Base-by-base conservation (phyloP, 805 yeast genomes). In the Jamesozyma jinghongensis region DNA sequence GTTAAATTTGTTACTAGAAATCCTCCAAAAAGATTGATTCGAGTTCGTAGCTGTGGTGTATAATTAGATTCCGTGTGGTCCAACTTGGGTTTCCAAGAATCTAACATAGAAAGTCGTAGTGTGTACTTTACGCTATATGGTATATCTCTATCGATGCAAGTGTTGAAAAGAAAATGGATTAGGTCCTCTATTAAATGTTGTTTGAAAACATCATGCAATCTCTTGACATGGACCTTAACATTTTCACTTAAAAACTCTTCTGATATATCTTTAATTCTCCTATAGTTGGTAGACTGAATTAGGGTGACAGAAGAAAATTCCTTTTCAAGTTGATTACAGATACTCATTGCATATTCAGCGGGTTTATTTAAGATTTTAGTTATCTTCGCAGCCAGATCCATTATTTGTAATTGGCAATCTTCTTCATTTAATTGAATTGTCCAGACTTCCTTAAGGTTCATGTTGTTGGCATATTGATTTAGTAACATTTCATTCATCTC, bases 21-120 rank as follows among this genome's bases (percentile, higher is more conserved):
- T 3, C 56, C 56, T 1, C 64, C 64, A 34, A 58, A 44, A 19
- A 59, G 36, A 33, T 53, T 50, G 5, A 59, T 51, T 39, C 51
- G 54, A 3, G 38, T 37, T 19, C 31, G 36, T 5, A 34, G 13
- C 16, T 29, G 37, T 27, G 26, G 33, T 10, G 28, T 27, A 32
- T 36, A 16, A 13, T 19, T 25, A 5, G 18, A 19, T 25, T 40
- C 42, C 3, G 34, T 28, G 17, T 36, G 36, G 5, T 30, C 42
- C 6, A n/a, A 19, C 12, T 53, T 52, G 3, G 57, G 41, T 14
- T 43, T 37, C 56, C 59, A 59, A 2, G 42, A 39, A 22, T 53
- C 56, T 10, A 56, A 40, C 40, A 56, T 40, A 14, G 57, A 48
- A 13, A 49, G 13, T 32, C 63, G 38, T 17, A 56, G 37, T 4